These are phyloP conservation scores for Candida ulmi DNA, from an alignment of 805 yeast species.

Conservation along the genomic window DNA sequence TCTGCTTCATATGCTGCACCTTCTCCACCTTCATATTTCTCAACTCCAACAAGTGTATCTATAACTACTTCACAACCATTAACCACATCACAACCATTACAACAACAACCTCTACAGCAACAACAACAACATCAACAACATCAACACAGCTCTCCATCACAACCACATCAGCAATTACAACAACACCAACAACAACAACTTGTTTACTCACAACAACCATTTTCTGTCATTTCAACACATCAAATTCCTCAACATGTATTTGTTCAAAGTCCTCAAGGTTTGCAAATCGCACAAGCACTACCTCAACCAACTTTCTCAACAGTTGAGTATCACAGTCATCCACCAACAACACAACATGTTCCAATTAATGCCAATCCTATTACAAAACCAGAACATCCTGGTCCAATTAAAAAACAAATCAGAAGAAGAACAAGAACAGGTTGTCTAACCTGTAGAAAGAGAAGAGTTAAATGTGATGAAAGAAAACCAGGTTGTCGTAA, in stretches of 20 bases:
- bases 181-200: not conserved
- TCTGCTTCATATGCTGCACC: not conserved
- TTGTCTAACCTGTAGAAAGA: conserved; percentile 17
- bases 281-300: not conserved
- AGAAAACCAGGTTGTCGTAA: conserved; percentile 16
- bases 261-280: not conserved
- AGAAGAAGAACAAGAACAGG: conserved; percentile 18
- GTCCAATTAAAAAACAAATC: conserved; percentile 7
- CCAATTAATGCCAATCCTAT: not conserved
- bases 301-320: not conserved
- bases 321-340: not conserved
- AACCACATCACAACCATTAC: not conserved
- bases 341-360: not conserved
- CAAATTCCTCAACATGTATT: not conserved
- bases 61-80: too few relatives aligned
- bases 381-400: conserved; percentile 5
- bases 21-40: not conserved
- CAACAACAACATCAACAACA: not conserved
- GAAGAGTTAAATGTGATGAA: conserved; percentile 23
- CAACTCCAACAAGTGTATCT: not conserved
- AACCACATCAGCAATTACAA: too few relatives aligned
- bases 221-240: not conserved
- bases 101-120: not conserved
- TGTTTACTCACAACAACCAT: not conserved
- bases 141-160: too few relatives aligned